Percentiles rank a stretch among this genome's conserved stretches.
Evolutionary conservation across 1,284 basidiomycete genomes (phyloP).

Genomic region (Microbotryum violaceum): DNA sequence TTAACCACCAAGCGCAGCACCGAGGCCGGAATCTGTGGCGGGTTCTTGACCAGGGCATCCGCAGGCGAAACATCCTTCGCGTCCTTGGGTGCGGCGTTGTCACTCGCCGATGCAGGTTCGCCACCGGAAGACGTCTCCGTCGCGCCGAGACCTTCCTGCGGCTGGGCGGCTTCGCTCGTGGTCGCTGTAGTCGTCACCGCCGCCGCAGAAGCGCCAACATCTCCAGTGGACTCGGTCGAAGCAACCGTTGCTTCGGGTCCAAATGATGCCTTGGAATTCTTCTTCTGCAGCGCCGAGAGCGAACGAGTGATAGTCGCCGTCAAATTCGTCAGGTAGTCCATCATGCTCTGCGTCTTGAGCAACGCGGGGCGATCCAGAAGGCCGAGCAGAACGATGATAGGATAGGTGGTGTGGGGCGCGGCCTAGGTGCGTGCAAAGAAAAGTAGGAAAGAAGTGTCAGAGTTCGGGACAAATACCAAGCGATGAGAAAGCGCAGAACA

Average conservation of each 20-base stretch:
- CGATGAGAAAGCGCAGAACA: no score
- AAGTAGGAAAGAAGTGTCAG: conserved; percentile 44
- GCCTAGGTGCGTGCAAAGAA: conserved; percentile 4
- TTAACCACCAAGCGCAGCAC: conserved; percentile 84
- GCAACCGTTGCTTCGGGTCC: not conserved
- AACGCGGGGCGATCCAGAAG: conserved; percentile 76
- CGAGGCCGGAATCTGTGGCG: conserved; percentile 71
- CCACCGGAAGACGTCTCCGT: not conserved
- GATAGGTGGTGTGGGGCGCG: conserved; percentile 39
- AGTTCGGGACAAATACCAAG: conserved; percentile 39
- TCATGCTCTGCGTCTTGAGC: conserved; percentile 75
- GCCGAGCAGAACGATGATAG: conserved; percentile 76
- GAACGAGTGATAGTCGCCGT: conserved; percentile 80
- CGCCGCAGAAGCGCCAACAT: conserved; percentile 3
- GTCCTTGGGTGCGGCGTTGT: not conserved
- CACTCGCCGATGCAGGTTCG: not conserved
- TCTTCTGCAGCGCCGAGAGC: conserved; percentile 45
- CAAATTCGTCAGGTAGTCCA: conserved; percentile 80
- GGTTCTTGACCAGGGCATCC: conserved; percentile 45
- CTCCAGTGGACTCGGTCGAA: conserved; percentile 1
- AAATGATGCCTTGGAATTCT: conserved; percentile 38
- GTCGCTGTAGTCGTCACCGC: not conserved
- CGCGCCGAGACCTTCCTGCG: conserved; percentile 32
- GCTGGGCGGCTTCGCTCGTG: conserved; percentile 1
- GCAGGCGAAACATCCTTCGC: conserved; percentile 17